These are phyloP conservation scores for Xylariaceae sp. DNA, from an alignment of 2,329 filamentous ascomycete genomes.

Conservation along the genomic window DNA sequence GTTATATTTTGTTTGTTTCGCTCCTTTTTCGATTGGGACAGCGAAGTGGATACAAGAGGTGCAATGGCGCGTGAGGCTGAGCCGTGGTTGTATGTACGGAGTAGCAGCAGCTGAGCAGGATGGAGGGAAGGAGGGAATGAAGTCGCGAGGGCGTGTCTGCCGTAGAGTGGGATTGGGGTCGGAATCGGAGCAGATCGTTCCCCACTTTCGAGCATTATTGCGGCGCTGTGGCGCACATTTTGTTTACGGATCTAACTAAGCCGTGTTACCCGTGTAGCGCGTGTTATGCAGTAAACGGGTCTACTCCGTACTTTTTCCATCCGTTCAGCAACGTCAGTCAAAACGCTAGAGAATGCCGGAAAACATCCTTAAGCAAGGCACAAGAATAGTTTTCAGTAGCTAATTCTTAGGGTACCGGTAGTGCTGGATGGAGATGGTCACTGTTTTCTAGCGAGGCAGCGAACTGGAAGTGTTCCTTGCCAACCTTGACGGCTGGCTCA, in stretches of 20 bases:
- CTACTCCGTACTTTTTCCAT: background rate
- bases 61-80: background rate
- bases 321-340: background rate
- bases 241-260: background rate
- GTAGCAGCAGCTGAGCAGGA: background rate
- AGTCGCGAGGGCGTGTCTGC: constrained; percentile 18
- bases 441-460: too few species aligned
- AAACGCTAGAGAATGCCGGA: too few species aligned
- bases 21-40: background rate
- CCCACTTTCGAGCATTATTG: constrained; percentile 1
- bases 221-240: background rate
- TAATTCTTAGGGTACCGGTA: background rate
- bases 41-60: background rate
- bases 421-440: too few species aligned
- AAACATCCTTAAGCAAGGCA: too few species aligned
- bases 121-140: constrained; percentile 5
- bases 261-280: too few species aligned
- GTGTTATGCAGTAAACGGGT: background rate
- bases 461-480: too few species aligned
- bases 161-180: constrained; percentile 8
- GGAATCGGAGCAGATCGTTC: constrained; percentile 5
- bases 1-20: too few species aligned
- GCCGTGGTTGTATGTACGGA: background rate
- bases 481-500: too few species aligned
- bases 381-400: background rate